Base-by-base conservation (phyloP, 2,329 filamentous ascomycete genomes). In the Diaporthe sp. region DNA sequence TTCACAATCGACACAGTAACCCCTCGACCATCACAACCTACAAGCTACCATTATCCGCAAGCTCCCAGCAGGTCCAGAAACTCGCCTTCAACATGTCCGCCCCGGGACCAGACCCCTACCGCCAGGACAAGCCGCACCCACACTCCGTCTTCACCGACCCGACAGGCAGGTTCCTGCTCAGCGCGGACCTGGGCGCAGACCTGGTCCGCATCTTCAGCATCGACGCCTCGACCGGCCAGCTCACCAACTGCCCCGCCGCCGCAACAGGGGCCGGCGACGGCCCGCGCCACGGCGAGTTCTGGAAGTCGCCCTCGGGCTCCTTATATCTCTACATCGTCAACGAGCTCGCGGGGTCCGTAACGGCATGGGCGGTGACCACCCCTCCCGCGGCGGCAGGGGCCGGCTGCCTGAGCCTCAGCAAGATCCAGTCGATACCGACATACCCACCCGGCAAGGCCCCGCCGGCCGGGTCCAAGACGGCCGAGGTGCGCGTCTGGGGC, bases 91-190 rank as follows among this genome's bases (percentile, higher is more conserved):
- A 83, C 76, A 83, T 87, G 82, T 76, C 82, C 3, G 78, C 79
- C 12, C 83, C 84, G 0, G 88, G 88, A 0, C 84, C 88, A 15
- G 82, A 84, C 61, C 82, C 87, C 6, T 80, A 79, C 42, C 87
- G 89, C n/a, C 90, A 92, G 80, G 87, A 90, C 74, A 86, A 84
- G 7, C 84, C 89, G 8, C 89, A 91, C 78, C 89, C 89, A 10
- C 89, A 91, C 81, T 85, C 88, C 25, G 86, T 85, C 7, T 85
- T 88, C 78, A 81, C 84, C 15, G 89, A 88, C 76, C 88, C 86
- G 0, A 87, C 87, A 0, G 87, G 87, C 17, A 80, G 83, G 51
- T 90, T 86, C 79, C 78, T 91, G 31, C 80, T 91, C 1, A 84
- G 86, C 10, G 86, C 88, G 1, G 89, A 91, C 77, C 85, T 91